phyloP scores from a whole-genome alignment of 129 eudicot species.

The Centaurea solstitialis region DNA sequence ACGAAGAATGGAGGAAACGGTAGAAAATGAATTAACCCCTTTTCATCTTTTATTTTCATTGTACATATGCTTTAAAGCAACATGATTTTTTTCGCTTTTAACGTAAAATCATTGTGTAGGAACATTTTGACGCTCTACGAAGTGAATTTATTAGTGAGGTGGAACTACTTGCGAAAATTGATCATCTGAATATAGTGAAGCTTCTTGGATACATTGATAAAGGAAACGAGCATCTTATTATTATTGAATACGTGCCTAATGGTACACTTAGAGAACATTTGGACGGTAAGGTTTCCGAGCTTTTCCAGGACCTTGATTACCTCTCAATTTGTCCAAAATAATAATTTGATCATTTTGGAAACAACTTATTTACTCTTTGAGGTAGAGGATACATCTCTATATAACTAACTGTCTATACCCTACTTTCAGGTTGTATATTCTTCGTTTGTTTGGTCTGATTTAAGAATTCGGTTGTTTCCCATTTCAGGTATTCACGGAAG shows the following conservation, averaged over 20 bases:
- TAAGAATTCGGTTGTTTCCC: constrained; percentile 18
- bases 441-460: neutral
- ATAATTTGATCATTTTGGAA: constrained; percentile 19
- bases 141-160: constrained; percentile 54
- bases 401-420: too few species aligned
- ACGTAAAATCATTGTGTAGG: constrained; percentile 45
- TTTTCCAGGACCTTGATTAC: constrained; percentile 1
- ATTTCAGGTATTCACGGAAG: constrained; percentile 67
- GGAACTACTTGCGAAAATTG: constrained; percentile 71
- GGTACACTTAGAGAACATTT: constrained; percentile 97
- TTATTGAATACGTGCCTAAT: constrained; percentile 89
- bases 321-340: neutral
- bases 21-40: neutral
- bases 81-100: neutral
- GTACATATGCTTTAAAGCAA: neutral
- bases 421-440: too few species aligned
- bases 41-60: neutral
- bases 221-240: constrained; percentile 86
- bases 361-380: too few species aligned
- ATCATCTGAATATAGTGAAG: constrained; percentile 83
- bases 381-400: too few species aligned
- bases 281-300: constrained; percentile 62
- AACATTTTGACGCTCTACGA: constrained; percentile 58
- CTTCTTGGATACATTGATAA: constrained; percentile 85
- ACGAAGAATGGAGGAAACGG: neutral